Base-by-base conservation (phyloP, 768 basidiomycete genomes). In the Coprinopsis cinerea region DNA sequence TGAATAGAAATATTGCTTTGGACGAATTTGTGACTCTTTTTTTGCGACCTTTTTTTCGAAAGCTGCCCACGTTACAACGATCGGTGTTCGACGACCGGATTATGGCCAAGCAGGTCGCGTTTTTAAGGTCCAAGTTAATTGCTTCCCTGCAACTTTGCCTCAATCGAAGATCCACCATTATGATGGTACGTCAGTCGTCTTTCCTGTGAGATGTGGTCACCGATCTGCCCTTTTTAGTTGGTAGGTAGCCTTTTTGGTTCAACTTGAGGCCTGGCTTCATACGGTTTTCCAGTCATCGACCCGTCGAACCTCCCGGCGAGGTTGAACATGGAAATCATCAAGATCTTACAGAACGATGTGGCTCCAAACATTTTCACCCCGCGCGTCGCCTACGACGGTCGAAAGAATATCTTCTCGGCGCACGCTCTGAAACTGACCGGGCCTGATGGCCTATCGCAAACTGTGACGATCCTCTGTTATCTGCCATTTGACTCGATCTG, bases 361-460 rank as follows among this genome's bases (percentile, higher is more conserved):
- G 75, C 81, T 1, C 78, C 79, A 0, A 64, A 73, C n/a, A 66
- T 88, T 6, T 92, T 92, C 60, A 83, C 77, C 1, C 87, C 85
- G 5, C 79, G 74, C 3, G 81, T 74, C 10, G 85, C 79, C 0
- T 91, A 91, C 49, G 89, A 92, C 53, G 88, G 88, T 0, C 74
- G 82, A 32, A 90, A 89, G 64, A 90, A 88, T 55, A 60, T 74
- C 10, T 92, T 85, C 58, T 69, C 82, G 3, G 65, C 80, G 9
- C 69, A 74, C 18, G 66, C 74, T 40, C 71, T 90, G 4, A 75
- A 79, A 0, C 77, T 92, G 17, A 6, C 44, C n/a, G 44, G 28
- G 15, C 6, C 44, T 28, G 18, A 67, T 0, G 62, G 58, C 0
- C 67, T 71, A 20, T 73, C 71, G 3, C 73, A 73, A 51, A 82